Evolutionary conservation across 306 rosid species (phyloP).

Genomic region (Ceratonia siliqua): DNA sequence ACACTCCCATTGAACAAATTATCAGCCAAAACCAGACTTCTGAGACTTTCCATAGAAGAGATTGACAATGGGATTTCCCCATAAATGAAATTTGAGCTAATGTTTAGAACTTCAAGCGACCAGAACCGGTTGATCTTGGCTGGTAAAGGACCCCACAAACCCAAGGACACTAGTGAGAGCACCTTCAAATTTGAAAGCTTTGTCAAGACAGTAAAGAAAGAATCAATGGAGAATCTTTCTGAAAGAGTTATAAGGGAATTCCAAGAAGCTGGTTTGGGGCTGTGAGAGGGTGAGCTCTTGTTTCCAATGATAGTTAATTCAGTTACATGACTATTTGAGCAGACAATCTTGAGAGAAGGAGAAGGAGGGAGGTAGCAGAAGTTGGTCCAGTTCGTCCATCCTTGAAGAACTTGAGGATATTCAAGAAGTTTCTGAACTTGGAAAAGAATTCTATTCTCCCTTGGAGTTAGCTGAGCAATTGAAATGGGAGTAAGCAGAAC

Average conservation of each 20-base stretch:
- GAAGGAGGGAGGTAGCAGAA: constrained; percentile 72
- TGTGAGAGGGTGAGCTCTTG: constrained; percentile 46
- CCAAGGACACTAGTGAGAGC: constrained; percentile 66
- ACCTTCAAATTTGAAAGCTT: constrained; percentile 68
- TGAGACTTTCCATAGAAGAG: constrained; percentile 48
- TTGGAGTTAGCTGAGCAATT: constrained; percentile 52
- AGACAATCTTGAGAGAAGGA: constrained; percentile 60
- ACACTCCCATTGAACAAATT: constrained; percentile 70
- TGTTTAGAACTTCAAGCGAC: constrained; percentile 62
- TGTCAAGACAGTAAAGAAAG: constrained; percentile 66
- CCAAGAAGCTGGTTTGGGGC: constrained; percentile 28
- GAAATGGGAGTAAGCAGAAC: constrained; percentile 53
- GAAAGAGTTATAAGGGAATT: constrained; percentile 50
- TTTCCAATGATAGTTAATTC: constrained; percentile 67
- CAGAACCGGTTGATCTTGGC: constrained; percentile 56
- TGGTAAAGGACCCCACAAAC: constrained; percentile 90
- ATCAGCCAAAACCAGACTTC: constrained; percentile 60
- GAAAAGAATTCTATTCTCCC: constrained; percentile 60
- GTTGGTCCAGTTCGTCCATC: constrained; percentile 67
- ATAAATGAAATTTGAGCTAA: constrained; percentile 68
- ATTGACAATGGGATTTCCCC: constrained; percentile 67
- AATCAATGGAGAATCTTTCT: constrained; percentile 62
- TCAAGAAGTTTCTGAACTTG: constrained; percentile 71
- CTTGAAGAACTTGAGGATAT: constrained; percentile 66
- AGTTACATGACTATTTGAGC: constrained; percentile 55